Percentiles rank a stretch among this genome's conserved stretches.
Evolutionary conservation across 352 stramenopile species (phyloP).

Genomic region (Globisporangium canariense): DNA sequence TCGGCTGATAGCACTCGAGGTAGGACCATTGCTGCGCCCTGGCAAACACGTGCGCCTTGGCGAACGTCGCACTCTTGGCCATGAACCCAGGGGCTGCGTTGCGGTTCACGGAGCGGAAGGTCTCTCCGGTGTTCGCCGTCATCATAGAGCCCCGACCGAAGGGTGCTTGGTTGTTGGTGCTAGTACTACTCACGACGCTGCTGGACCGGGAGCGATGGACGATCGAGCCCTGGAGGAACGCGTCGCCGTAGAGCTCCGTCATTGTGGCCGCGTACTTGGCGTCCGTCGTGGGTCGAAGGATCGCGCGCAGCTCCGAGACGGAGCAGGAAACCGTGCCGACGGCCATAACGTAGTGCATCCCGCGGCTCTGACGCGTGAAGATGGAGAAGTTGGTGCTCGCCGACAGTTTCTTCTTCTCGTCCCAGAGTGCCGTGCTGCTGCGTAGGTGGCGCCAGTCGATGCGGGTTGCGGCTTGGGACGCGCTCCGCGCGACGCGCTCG

Average conservation of each 20-base stretch:
- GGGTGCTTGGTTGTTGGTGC: neutral
- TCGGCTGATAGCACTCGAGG: conserved; percentile 26
- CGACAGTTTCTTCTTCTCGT: conserved; percentile 15
- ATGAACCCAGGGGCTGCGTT: conserved; percentile 17
- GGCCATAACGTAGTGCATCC: conserved; percentile 21
- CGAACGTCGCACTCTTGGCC: conserved; percentile 48
- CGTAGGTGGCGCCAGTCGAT: conserved; percentile 20
- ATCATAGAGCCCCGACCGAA: neutral
- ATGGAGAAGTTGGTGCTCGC: conserved; percentile 15
- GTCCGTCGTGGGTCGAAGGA: conserved; percentile 14
- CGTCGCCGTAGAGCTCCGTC: conserved; percentile 18
- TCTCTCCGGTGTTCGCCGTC: neutral
- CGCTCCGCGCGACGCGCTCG: conserved; percentile 12
- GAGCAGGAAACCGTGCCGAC: conserved; percentile 18
- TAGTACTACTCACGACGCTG: neutral
- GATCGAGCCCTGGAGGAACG: conserved; percentile 20
- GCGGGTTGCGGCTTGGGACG: conserved; percentile 8
- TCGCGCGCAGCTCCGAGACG: conserved; percentile 15
- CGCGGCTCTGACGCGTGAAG: conserved; percentile 21
- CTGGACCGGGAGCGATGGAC: conserved; percentile 5
- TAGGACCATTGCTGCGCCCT: conserved; percentile 53
- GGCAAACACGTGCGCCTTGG: conserved; percentile 35
- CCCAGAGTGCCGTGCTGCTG: conserved; percentile 19
- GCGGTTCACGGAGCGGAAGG: neutral
- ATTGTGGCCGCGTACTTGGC: conserved; percentile 14